These are phyloP conservation scores for Pinus tabuliformis DNA, from an alignment of 75 land plant species.

Conservation along the genomic window DNA sequence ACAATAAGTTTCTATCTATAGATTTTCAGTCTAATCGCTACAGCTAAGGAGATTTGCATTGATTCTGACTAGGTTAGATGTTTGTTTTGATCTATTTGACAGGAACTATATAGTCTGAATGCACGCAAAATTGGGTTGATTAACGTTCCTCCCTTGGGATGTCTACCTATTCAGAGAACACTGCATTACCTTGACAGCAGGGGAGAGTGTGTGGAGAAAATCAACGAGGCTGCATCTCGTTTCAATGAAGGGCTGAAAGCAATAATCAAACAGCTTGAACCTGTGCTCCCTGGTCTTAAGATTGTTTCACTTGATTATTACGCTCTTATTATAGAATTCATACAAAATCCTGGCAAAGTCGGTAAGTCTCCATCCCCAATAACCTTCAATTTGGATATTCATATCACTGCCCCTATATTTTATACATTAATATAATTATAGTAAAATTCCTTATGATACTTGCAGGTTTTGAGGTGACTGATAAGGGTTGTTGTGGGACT, in stretches of 20 bases:
- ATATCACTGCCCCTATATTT: not conserved
- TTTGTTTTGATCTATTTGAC: not conserved
- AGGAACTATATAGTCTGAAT: not conserved
- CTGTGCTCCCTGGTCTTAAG: not conserved
- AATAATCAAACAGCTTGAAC: not conserved
- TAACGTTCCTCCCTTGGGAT: slow-evolving; percentile 10
- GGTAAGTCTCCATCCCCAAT: not conserved
- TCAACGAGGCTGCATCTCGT: not conserved
- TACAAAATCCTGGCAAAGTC: not conserved
- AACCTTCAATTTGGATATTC: not conserved
- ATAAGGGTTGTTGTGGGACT: slow-evolving; percentile 23
- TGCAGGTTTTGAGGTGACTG: slow-evolving; percentile 13
- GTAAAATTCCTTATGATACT: not conserved
- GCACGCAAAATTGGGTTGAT: slow-evolving; percentile 1
- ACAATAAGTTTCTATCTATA: not conserved
- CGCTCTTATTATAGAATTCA: not conserved
- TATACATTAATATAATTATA: not conserved
- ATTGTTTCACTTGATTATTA: slow-evolving; percentile 4
- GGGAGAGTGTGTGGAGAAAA: not conserved
- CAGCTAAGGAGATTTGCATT: no score
- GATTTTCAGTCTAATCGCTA: no score
- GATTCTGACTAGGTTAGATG: no score
- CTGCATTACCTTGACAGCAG: not conserved
- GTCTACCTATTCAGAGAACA: slow-evolving; percentile 7
- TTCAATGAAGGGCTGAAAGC: not conserved